Base-by-base conservation (phyloP, 2,329 filamentous ascomycete genomes). In the Clonostachys rosea region DNA sequence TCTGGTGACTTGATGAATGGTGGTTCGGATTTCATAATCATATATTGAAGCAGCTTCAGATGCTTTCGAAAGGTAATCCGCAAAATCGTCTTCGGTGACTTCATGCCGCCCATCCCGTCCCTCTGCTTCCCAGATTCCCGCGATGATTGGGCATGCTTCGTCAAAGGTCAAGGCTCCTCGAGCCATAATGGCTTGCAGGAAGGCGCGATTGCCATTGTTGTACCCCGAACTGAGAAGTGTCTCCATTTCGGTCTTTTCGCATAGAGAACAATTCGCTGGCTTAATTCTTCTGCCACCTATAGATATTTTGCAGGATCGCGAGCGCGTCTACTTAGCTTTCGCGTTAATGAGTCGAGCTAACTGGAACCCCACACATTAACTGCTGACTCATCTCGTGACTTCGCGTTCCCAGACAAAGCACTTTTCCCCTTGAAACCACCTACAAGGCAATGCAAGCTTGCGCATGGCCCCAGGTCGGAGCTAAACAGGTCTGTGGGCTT, bases 181-280 rank as follows among this genome's bases (percentile, higher is more conserved):
- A 4, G 88, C 83, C 65, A 96, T 76, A 55, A 99, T 84, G 43
- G 89, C 88, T 67, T 99, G 94, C 1, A 97, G 75, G 60, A 99
- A 96, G 9, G 92, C 91, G 48, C 90, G 86, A 63, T 96, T 88
- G 51, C 76, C 77, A 61, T 95, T 74, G 47, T 64, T 61, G 58
- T 78, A 81, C 18, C 66, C 63, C 1, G 53, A 52, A 4, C 59
- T 59, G 11, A 68, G 43, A 16, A 63, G 56, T 16, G 60, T 59
- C 35, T 65, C 54, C 53, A 57, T 62, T 6, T 30, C 24, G 8
- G 8, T 4, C 9, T 10, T 10, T 30, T 30, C 24, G 24, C 24
- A 30, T 30, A 10, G 8, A 30, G 1, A 30, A 4, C 4, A 10
- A 30, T 10, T 30, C 24, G 24, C 9, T 10, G 3, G 24, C 24